Conservation (phyloP, 331 rosid species). For the Pyrus hybrid region DNA sequence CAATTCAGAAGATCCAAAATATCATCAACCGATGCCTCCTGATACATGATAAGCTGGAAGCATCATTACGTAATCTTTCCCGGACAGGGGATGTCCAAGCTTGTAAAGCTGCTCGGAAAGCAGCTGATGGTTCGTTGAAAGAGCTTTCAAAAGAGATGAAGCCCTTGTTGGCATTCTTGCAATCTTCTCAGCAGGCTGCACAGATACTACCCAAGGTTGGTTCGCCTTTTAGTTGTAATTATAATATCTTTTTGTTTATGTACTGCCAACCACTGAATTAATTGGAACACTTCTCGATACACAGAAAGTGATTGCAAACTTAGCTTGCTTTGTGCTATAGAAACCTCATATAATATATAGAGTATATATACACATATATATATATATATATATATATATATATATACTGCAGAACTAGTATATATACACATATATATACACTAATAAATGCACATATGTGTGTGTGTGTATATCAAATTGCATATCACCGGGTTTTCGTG, state of each 20-base stretch:
- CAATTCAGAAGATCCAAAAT: constrained; percentile 47
- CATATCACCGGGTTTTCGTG: neutral
- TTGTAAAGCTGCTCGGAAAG: constrained; percentile 86
- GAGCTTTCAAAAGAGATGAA: constrained; percentile 85
- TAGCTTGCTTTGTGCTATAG: no score
- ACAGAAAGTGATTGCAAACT: no score
- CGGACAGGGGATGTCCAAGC: constrained; percentile 86
- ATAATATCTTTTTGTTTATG: neutral
- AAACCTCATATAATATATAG: no score
- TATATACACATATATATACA: no score
- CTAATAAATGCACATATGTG: no score
- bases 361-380: no score
- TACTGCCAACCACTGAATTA: neutral
- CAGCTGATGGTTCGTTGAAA: constrained; percentile 73
- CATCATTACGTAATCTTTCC: constrained; percentile 81
- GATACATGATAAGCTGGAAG: constrained; percentile 70
- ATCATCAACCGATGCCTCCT: constrained; percentile 56
- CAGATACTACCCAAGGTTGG: constrained; percentile 78
- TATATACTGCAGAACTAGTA: no score
- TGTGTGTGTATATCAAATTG: no score
- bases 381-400: no score
- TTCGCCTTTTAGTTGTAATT: neutral
- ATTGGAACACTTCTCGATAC: neutral
- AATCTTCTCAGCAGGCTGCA: constrained; percentile 74
- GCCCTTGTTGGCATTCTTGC: constrained; percentile 52